Conservation (phyloP, 257 asterid species). For the Gentiana dahurica region DNA sequence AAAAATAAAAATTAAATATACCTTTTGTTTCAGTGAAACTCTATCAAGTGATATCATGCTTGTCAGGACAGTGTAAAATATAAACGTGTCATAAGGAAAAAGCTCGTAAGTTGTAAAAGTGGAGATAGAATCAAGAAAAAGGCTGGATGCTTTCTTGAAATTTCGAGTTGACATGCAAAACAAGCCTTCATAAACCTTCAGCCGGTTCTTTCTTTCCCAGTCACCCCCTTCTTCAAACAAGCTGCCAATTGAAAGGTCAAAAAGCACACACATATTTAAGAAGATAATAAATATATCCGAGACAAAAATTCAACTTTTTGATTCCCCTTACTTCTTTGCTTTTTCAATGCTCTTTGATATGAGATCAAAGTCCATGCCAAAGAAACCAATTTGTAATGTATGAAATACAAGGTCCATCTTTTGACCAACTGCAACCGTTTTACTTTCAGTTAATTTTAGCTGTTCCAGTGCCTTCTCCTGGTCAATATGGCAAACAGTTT, state of each 20-base stretch:
- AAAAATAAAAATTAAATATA: conserved; percentile 1
- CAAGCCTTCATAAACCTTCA: conserved; percentile 92
- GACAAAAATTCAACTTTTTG: background rate
- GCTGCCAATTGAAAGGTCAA: conserved; percentile 24
- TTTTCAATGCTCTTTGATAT: conserved; percentile 90
- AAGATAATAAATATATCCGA: background rate
- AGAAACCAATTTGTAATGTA: conserved; percentile 71
- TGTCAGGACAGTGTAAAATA: conserved; percentile 79
- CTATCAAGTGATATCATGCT: conserved; percentile 88
- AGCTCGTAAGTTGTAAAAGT: conserved; percentile 97
- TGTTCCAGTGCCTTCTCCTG: conserved; percentile 97
- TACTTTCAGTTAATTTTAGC: conserved; percentile 81
- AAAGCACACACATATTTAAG: background rate
- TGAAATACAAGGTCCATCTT: conserved; percentile 96
- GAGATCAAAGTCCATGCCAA: conserved; percentile 86
- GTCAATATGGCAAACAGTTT: conserved; percentile 4
- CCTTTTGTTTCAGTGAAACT: conserved; percentile 89
- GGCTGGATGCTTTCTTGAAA: conserved; percentile 85
- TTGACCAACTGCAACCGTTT: conserved; percentile 98
- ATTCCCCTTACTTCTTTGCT: conserved; percentile 65
- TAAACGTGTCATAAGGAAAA: conserved; percentile 79
- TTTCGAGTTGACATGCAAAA: conserved; percentile 94
- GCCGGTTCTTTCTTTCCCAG: conserved; percentile 95
- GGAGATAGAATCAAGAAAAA: conserved; percentile 92
- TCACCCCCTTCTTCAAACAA: conserved; percentile 98